A percentile compares a stretch with the other conserved stretches of the same genome.
phyloP scores from a whole-genome alignment of 2,329 filamentous ascomycete genomes.

The Macroventuria anomochaeta region DNA sequence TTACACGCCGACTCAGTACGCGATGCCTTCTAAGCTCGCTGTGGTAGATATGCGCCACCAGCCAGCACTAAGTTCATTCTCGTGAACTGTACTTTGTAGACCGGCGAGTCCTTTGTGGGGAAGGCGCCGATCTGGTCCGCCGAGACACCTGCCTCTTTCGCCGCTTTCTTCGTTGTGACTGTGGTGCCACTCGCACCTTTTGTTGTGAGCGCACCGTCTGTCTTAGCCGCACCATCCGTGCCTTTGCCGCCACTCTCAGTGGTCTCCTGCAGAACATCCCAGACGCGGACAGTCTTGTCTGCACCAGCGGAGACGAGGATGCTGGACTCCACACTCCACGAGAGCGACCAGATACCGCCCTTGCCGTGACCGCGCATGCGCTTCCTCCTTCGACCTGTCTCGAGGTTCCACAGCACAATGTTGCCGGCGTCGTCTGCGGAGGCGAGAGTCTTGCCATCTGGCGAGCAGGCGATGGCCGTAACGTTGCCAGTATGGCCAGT shows the following conservation, averaged over 20 bases:
- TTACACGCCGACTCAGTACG: not conserved
- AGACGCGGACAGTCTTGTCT: conserved; percentile 90
- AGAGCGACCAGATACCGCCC: conserved; percentile 90
- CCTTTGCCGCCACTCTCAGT: conserved; percentile 57
- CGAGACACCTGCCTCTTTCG: conserved; percentile 87
- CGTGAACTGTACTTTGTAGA: conserved; percentile 92
- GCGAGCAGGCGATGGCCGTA: conserved; percentile 82
- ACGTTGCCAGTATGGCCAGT: conserved; percentile 90
- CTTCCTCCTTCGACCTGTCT: conserved; percentile 85
- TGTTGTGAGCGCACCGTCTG: conserved; percentile 60
- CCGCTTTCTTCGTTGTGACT: conserved; percentile 67
- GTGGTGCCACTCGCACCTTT: conserved; percentile 56
- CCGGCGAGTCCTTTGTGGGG: conserved; percentile 93
- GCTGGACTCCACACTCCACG: conserved; percentile 91
- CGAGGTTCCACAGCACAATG: conserved; percentile 93
- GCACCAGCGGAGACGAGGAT: conserved; percentile 89
- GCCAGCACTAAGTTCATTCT: conserved; percentile 93
- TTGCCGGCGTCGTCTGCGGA: conserved; percentile 87
- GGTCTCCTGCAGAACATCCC: conserved; percentile 82
- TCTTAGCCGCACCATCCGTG: conserved; percentile 58
- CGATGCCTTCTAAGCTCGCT: conserved; percentile 11
- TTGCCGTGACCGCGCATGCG: conserved; percentile 92
- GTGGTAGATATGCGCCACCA: conserved; percentile 71
- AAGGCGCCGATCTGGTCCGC: conserved; percentile 95
- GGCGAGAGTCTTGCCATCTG: conserved; percentile 88